Evolutionary conservation across 805 yeast genomes (phyloP).

Genomic region (Lipomyces orientalis): DNA sequence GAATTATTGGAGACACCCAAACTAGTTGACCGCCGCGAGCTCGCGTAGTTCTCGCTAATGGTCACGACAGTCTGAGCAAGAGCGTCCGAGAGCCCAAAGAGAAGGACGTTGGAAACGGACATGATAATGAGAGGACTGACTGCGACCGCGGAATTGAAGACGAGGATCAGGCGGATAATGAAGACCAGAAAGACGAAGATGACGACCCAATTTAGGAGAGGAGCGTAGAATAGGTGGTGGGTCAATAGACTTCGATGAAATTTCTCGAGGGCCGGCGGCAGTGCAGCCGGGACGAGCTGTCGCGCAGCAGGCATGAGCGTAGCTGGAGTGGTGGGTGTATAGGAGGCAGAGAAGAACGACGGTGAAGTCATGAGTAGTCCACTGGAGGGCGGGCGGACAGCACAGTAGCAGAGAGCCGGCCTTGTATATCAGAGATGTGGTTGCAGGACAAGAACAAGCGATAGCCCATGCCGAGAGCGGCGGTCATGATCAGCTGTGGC

Average conservation of each 20-base stretch:
- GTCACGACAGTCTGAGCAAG: constrained; percentile 76
- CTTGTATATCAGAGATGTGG: not conserved
- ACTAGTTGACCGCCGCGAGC: constrained; percentile 28
- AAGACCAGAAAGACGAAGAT: constrained; percentile 43
- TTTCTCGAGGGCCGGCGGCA: constrained; percentile 28
- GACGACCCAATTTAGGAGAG: constrained; percentile 47
- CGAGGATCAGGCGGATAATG: constrained; percentile 44
- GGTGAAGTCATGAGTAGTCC: constrained; percentile 33
- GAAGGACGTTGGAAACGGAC: constrained; percentile 74
- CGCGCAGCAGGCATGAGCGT: constrained; percentile 26
- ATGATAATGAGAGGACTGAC: constrained; percentile 75
- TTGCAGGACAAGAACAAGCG: not conserved
- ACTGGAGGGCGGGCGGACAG: not conserved
- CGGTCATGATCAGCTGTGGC: too few relatives aligned
- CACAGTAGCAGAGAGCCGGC: not conserved
- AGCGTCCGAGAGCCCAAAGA: constrained; percentile 90
- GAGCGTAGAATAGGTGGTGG: constrained; percentile 37
- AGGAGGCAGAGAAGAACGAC: constrained; percentile 33
- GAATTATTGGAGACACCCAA: constrained; percentile 25
- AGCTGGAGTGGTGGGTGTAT: constrained; percentile 28
- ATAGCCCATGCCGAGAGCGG: too few relatives aligned
- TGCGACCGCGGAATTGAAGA: constrained; percentile 54
- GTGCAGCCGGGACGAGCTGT: constrained; percentile 15
- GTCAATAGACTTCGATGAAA: constrained; percentile 20
- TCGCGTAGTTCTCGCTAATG: constrained; percentile 42